Conservation (phyloP, 257 asterid species). For the Nicotiana tomentosiformis region DNA sequence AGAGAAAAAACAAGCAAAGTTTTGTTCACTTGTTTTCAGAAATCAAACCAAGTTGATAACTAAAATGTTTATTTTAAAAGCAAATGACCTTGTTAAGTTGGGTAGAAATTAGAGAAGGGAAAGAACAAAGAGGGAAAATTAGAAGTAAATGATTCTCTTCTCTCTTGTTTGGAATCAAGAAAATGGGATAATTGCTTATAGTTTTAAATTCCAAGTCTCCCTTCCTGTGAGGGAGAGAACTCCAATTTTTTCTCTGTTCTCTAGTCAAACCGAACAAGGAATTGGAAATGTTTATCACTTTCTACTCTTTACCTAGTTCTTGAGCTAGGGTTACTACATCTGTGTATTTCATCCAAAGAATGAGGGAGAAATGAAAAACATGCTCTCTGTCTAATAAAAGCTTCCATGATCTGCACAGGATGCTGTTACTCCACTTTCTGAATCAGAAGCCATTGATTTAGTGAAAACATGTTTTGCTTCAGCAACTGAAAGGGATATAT, state of each 20-base stretch:
- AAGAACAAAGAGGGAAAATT: not conserved
- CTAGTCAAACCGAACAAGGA: not conserved
- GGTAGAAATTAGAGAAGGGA: not conserved
- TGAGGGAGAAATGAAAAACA: not conserved
- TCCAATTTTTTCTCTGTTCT: not conserved
- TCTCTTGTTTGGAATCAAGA: not conserved
- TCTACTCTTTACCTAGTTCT: not conserved
- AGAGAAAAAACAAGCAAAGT: too few relatives aligned
- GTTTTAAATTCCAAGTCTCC: not conserved
- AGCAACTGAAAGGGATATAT: constrained; percentile 78
- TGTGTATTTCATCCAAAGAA: not conserved
- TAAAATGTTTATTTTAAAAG: not conserved
- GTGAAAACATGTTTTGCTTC: constrained; percentile 80
- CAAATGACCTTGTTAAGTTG: not conserved
- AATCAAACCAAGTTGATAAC: not conserved
- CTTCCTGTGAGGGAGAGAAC: not conserved
- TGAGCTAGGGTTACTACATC: not conserved
- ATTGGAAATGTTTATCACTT: not conserved
- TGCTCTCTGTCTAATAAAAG: not conserved
- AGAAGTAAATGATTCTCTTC: not conserved
- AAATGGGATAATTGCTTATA: not conserved
- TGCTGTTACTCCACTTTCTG: constrained; percentile 71
- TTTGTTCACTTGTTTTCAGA: too few relatives aligned
- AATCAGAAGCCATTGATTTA: constrained; percentile 76
- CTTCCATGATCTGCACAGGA: constrained; percentile 29